These are phyloP conservation scores for Amanita polypyramis DNA, from an alignment of 768 basidiomycete genomes.

Conservation along the genomic window DNA sequence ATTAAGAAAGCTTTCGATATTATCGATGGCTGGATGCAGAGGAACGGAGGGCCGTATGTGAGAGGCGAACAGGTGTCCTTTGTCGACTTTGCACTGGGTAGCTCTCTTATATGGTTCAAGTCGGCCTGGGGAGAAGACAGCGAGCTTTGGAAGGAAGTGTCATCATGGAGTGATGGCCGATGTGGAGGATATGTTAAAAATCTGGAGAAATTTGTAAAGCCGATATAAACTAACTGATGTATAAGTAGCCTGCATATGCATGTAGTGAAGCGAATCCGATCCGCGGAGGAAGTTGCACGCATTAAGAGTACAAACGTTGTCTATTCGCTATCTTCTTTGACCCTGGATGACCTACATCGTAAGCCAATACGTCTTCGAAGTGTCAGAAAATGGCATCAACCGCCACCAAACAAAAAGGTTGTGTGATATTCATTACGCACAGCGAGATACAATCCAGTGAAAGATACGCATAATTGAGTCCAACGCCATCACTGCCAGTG, in stretches of 20 bases:
- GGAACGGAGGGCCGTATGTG: background rate
- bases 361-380: no score
- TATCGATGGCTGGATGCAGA: background rate
- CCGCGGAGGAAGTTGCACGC: no score
- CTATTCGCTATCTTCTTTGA: no score
- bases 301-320: no score
- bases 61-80: background rate
- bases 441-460: no score
- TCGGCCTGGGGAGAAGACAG: background rate
- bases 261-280: no score
- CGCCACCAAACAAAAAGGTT: no score
- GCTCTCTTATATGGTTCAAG: conserved; percentile 3
- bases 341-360: no score
- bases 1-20: background rate
- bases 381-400: no score
- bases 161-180: background rate
- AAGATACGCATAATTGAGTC: no score
- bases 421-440: no score
- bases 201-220: background rate
- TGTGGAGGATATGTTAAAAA: background rate
- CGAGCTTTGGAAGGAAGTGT: background rate
- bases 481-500: no score
- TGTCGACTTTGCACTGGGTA: background rate
- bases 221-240: background rate
- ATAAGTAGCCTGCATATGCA: background rate